Conservation (phyloP, 208 protist genomes). For the Trichomonas vaginalis region DNA sequence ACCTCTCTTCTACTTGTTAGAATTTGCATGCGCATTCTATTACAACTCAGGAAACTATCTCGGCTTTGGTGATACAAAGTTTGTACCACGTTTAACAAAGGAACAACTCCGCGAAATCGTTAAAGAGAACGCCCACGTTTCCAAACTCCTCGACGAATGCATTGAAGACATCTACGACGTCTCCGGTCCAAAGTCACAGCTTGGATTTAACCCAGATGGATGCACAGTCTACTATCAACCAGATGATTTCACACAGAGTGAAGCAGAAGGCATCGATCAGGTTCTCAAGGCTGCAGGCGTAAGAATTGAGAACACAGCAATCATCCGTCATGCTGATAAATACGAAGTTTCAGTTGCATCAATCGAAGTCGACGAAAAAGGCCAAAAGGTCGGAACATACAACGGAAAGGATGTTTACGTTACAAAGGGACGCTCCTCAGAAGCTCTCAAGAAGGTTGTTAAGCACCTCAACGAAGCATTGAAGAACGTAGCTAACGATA, state of each 20-base stretch:
- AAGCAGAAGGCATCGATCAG: not conserved
- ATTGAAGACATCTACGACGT: not conserved
- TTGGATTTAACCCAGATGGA: not conserved
- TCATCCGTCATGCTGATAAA: not conserved
- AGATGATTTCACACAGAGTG: not conserved
- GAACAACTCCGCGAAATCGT: not conserved
- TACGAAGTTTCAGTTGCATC: not conserved
- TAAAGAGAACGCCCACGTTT: too few species aligned
- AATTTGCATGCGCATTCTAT: not conserved
- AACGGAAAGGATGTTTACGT: not conserved
- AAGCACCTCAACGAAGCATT: not conserved
- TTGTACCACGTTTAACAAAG: not conserved
- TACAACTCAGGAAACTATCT: not conserved
- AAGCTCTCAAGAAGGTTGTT: not conserved
- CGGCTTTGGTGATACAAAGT: constrained; percentile 9
- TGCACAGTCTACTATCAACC: not conserved
- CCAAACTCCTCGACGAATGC: not conserved
- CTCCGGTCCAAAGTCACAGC: not conserved
- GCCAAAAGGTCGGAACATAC: not conserved
- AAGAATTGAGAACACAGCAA: not conserved
- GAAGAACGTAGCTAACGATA: not conserved
- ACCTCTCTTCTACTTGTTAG: not conserved
- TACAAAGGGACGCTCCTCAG: not conserved
- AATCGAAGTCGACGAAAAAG: not conserved
- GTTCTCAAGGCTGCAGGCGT: not conserved